A percentile compares a stretch with the other conserved stretches of the same genome.
Conservation (phyloP, 805 yeast genomes). For the Metschnikowia gruessii region DNA sequence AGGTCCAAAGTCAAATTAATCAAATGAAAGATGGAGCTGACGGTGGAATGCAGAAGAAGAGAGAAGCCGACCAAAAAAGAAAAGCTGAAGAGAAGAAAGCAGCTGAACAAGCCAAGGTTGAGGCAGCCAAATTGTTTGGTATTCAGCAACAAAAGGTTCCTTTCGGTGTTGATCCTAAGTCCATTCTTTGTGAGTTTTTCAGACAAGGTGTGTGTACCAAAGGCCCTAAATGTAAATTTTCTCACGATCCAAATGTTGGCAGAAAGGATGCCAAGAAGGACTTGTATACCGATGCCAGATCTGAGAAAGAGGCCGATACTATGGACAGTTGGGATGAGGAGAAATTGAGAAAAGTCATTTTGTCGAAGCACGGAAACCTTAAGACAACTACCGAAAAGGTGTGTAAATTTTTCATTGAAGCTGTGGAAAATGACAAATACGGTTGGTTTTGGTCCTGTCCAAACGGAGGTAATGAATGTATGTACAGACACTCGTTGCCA, state of each 20-base stretch:
- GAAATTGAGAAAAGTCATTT: constrained; percentile 79
- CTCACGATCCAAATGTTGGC: constrained; percentile 83
- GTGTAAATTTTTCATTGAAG: constrained; percentile 91
- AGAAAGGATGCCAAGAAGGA: constrained; percentile 89
- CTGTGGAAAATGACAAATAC: constrained; percentile 94
- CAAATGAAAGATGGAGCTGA: constrained; percentile 43
- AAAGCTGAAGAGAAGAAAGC: constrained; percentile 81
- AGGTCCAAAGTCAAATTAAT: constrained; percentile 62
- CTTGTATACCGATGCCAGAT: constrained; percentile 85
- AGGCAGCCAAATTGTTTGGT: constrained; percentile 76
- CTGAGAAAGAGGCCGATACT: constrained; percentile 70
- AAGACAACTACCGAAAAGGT: constrained; percentile 92
- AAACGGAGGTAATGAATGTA: constrained; percentile 88
- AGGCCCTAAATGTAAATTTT: constrained; percentile 85
- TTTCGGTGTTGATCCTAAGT: constrained; percentile 96
- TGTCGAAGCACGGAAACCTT: constrained; percentile 92
- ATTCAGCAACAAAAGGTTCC: constrained; percentile 82
- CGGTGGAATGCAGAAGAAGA: constrained; percentile 56
- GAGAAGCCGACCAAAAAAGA: constrained; percentile 70
- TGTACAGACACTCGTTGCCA: constrained; percentile 92
- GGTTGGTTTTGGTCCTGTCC: constrained; percentile 99
- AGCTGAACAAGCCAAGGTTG: constrained; percentile 83
- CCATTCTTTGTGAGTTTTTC: constrained; percentile 86
- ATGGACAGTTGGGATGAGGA: constrained; percentile 98
- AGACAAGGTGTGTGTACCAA: constrained; percentile 83